Evolutionary conservation across 1,284 basidiomycete genomes (phyloP), one percentile per base, ranked within the genome.

Genomic region (Papiliotrema fonsecae): DNA sequence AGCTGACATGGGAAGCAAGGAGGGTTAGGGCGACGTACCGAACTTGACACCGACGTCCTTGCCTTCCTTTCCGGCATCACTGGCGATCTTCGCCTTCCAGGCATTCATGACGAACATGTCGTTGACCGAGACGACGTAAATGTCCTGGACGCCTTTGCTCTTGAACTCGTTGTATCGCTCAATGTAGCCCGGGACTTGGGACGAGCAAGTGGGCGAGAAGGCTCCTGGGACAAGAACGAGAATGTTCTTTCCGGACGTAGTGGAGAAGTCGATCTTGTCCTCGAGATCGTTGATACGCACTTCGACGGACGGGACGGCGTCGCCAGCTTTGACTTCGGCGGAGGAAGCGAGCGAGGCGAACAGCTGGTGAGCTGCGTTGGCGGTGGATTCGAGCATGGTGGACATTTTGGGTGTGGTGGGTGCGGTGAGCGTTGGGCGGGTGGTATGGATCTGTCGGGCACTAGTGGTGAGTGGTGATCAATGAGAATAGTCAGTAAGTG

Each of bases 41-140:
- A 69, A 73, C 56, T 71, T 65, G 53, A 74, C 56, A 16, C 49
- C 45, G 21, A 40, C 49, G 27, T 52, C 49, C 44, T 59, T 65
- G 21, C 34, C 49, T 22, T 52, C 49, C 44, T 59, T 65, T 18
- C 55, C 60, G 38, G 56, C 50, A 7, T 56, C 68, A 2, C 78
- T 77, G 2, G 80, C 79, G 36, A 87, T 75, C 46, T 80, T 75
- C 54, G 82, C 77, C 66, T 85, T 85, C 85, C 85, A 88, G 4
- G 86, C 85, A 59, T 74, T 70, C 42, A 72, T 58, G 47, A 72
- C 73, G 56, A 85, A 87, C 13, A 77, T 77, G 65, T 87, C 85
- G 68, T 87, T 87, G 41, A 87, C 83, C 16, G 80, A 75, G 40
- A 87, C 76, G 50, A 87, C 76, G 62, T 81, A 86, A 57, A 88